Evolutionary conservation across 352 stramenopile species (phyloP).

Genomic region (Globisporangium nodosum): DNA sequence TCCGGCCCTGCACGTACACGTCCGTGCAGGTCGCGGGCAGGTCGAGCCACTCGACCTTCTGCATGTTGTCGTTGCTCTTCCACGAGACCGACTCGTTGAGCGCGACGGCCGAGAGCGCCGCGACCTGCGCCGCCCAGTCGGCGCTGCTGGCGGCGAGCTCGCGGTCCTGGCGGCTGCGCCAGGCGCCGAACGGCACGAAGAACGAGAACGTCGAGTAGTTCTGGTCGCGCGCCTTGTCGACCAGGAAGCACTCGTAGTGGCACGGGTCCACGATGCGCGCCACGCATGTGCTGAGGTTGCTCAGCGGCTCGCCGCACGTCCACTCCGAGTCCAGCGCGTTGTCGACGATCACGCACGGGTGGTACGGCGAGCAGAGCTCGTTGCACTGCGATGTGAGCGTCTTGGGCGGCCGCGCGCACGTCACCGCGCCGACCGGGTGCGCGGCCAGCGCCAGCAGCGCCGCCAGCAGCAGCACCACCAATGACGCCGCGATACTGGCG

Average conservation of each 20-base stretch:
- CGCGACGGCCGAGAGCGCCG: slow-evolving; percentile 12
- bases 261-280: slow-evolving; percentile 23
- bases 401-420: slow-evolving; percentile 5
- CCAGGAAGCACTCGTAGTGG: slow-evolving; percentile 40
- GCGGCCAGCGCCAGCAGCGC: neutral
- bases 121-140: slow-evolving; percentile 17
- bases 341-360: slow-evolving; percentile 15
- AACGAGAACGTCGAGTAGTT: slow-evolving; percentile 44
- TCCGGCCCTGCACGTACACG: slow-evolving; percentile 14
- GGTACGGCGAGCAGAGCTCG: slow-evolving; percentile 4
- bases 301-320: slow-evolving; percentile 6
- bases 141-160: slow-evolving; percentile 18
- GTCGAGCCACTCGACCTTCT: slow-evolving; percentile 22
- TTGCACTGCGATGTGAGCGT: slow-evolving; percentile 14
- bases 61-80: slow-evolving; percentile 25
- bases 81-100: slow-evolving; percentile 20
- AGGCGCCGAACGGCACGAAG: slow-evolving; percentile 42
- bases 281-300: slow-evolving; percentile 9
- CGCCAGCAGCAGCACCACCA: neutral
- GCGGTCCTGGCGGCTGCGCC: slow-evolving; percentile 33
- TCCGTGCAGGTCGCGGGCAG: slow-evolving; percentile 20
- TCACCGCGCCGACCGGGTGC: neutral
- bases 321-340: slow-evolving; percentile 1
- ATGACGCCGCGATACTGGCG: too few species aligned
- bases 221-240: slow-evolving; percentile 9